Evolutionary conservation across 306 rosid species (phyloP), one percentile per base, ranked within the genome.

Genomic region (Bauhinia variegata): DNA sequence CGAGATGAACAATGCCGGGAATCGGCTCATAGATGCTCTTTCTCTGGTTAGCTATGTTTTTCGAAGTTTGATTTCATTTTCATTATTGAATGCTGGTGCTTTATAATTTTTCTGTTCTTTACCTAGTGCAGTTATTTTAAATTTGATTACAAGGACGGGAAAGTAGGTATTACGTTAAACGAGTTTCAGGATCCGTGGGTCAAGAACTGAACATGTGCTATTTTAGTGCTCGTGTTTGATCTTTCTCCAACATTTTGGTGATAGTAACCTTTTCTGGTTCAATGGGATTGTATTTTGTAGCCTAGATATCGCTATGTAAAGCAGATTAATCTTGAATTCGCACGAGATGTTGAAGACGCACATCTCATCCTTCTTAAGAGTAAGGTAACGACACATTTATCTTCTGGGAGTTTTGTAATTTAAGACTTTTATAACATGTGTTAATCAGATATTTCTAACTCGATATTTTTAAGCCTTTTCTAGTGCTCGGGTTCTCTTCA

Each of bases 241-340:
- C 13, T 30, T 48, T 15, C 30, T 11, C 7, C 5, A n/a, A 46
- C 17, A 18, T 54, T 73, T 23, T 60, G 37, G 39, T 75, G 59
- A 80, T 63, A 23, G 70, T 47, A 4, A 34, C 58, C 57, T 66
- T 67, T 41, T 42, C 51, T 14, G 71, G 51, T 72, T 67, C 43
- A 72, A 34, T 70, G 50, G 59, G 67, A 36, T 36, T 64, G 44
- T 54, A 38, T 65, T 44, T 62, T 82, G 75, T 56, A 91, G 97
- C 88, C 83, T 28, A 81, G 97, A 30, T 91, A 88, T 79, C 14
- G 39, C 52, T 44, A 67, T 39, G 84, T 88, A 36, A 88, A 80
- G 78, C 71, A 80, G 36, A 86, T 91, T 73, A 73, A 80, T 71
- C 92, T 91, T 4, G 97, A 88, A 80, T 91, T 91, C 75, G 84